Evolutionary conservation across 2,329 filamentous ascomycete genomes (phyloP).

Genomic region (Aureobasidium sp.): DNA sequence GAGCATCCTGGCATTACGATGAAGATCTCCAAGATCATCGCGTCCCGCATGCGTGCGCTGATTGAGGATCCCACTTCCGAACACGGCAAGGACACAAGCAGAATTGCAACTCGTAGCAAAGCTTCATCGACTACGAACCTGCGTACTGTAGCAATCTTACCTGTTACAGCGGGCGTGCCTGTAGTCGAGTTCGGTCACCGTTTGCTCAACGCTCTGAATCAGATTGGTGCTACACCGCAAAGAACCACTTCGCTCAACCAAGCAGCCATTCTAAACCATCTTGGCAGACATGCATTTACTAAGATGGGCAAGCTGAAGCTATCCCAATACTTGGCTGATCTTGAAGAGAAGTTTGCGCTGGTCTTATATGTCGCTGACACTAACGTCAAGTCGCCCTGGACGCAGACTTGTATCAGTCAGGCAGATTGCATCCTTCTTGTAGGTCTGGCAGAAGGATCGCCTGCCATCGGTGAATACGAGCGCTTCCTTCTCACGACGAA

Average conservation of each 20-base stretch:
- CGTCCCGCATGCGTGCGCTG: slow-evolving; percentile 82
- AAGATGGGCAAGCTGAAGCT: slow-evolving; percentile 95
- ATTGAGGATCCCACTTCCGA: slow-evolving; percentile 68
- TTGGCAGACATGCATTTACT: slow-evolving; percentile 93
- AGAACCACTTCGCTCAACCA: slow-evolving; percentile 91
- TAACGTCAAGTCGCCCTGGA: slow-evolving; percentile 95
- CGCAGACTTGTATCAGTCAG: slow-evolving; percentile 93
- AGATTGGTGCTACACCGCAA: slow-evolving; percentile 74
- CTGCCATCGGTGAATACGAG: slow-evolving; percentile 91
- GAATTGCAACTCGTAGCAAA: slow-evolving; percentile 51
- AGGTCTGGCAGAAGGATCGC: slow-evolving; percentile 81
- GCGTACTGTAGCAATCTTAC: slow-evolving; percentile 84
- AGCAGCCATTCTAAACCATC: slow-evolving; percentile 84
- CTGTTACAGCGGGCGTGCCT: slow-evolving; percentile 83
- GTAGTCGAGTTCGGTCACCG: slow-evolving; percentile 92
- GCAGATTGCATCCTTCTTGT: slow-evolving; percentile 94
- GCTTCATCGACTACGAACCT: slow-evolving; percentile 85
- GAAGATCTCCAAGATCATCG: slow-evolving; percentile 98
- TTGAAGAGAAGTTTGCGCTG: slow-evolving; percentile 94
- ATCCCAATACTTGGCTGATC: slow-evolving; percentile 88
- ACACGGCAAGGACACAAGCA: slow-evolving; percentile 54
- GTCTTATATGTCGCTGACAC: slow-evolving; percentile 96
- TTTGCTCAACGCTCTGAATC: slow-evolving; percentile 76
- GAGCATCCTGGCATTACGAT: slow-evolving; percentile 98
- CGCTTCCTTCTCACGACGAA: slow-evolving; percentile 95